A percentile compares a stretch with the other conserved stretches of the same genome.
phyloP scores from a whole-genome alignment of 305 asterid species.

The Coffea humblotiana region DNA sequence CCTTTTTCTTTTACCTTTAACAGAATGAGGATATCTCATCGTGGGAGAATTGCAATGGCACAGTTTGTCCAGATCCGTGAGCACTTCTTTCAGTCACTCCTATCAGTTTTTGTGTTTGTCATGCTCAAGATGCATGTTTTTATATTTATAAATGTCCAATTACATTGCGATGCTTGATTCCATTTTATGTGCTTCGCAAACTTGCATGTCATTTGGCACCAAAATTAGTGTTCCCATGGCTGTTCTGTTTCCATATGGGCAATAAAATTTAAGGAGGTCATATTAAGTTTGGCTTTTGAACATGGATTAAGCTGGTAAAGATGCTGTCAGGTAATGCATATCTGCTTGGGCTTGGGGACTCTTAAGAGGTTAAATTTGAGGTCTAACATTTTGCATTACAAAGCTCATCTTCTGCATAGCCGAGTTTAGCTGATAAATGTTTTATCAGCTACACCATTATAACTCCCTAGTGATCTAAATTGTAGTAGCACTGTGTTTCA shows the following conservation, averaged over 20 bases:
- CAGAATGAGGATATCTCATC: slow-evolving; percentile 49
- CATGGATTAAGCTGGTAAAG: background rate
- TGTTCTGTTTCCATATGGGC: background rate
- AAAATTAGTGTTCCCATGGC: background rate
- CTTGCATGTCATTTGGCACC: background rate
- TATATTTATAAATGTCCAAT: background rate
- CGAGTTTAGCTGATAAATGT: background rate
- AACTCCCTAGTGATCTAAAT: background rate
- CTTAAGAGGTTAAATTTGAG: too few relatives aligned
- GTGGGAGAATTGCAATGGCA: slow-evolving; percentile 50
- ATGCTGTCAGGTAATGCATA: background rate
- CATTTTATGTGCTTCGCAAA: background rate
- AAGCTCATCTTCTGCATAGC: background rate
- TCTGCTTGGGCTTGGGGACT: background rate
- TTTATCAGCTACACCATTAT: too few relatives aligned
- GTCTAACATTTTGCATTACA: background rate
- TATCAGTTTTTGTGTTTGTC: background rate
- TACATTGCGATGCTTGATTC: background rate
- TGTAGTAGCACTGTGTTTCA: slow-evolving; percentile 28
- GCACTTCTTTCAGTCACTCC: slow-evolving; percentile 24
- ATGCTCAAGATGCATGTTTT: background rate
- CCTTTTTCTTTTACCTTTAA: background rate
- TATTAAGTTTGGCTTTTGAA: background rate
- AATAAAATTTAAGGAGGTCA: background rate
- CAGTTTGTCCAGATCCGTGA: slow-evolving; percentile 86